Percentiles rank a stretch among this genome's conserved stretches.
These are phyloP conservation scores for Gossypium raimondii DNA, from an alignment of 345 rosid genomes.

Conservation along the genomic window DNA sequence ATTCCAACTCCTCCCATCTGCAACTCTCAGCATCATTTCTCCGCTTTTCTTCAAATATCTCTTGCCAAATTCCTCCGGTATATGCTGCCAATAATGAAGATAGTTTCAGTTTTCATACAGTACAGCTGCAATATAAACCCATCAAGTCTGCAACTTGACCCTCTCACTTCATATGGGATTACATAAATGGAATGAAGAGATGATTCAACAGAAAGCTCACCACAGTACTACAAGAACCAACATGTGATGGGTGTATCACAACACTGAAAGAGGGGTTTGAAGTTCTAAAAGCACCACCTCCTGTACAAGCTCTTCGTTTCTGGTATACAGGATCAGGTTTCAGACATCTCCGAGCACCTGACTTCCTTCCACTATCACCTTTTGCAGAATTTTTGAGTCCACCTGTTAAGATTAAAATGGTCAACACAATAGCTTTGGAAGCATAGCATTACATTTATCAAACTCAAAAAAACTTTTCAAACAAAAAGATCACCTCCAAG, in stretches of 20 bases:
- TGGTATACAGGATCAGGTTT: not conserved
- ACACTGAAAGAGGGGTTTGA: constrained; percentile 8
- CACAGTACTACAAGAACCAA: not conserved
- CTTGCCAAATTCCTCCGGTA: not conserved
- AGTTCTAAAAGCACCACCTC: not conserved
- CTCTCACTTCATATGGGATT: not conserved
- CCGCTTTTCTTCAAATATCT: not conserved
- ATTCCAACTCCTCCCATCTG: constrained; percentile 11
- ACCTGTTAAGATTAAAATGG: not conserved
- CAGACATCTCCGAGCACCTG: not conserved
- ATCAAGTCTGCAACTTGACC: not conserved
- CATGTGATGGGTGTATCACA: not conserved
- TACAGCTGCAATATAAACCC: not conserved
- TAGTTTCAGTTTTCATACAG: not conserved
- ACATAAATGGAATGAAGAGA: not conserved
- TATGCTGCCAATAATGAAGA: not conserved
- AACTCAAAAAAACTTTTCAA: not conserved
- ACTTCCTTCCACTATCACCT: not conserved
- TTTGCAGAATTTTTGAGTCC: not conserved
- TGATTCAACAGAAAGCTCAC: not conserved
- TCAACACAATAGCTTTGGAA: too few species aligned
- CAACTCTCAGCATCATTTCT: not conserved
- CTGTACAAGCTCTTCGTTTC: not conserved
- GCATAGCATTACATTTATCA: not conserved
- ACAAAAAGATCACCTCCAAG: too few species aligned